Evolutionary conservation across 495 filamentous ascomycete species (phyloP).

Genomic region (Geoglossum glabrum): DNA sequence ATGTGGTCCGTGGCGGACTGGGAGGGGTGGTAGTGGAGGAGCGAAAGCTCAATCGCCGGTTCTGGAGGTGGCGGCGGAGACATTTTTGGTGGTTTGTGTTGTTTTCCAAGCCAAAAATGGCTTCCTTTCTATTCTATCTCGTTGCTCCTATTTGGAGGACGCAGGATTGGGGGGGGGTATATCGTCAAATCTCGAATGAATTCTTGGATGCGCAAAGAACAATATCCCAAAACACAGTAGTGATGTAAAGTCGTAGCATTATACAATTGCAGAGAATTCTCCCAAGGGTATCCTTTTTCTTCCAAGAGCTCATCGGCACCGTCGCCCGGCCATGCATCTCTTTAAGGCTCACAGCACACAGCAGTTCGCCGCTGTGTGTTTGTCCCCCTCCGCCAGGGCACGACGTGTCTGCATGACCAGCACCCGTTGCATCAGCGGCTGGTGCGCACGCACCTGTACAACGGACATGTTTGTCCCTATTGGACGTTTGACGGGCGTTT

Average conservation of each 20-base stretch:
- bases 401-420: constrained; percentile 1
- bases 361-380: not conserved
- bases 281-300: not conserved
- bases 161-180: too few species aligned
- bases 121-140: not conserved
- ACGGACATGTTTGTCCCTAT: not conserved
- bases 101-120: not conserved
- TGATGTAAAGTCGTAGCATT: not conserved
- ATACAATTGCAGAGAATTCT: not conserved
- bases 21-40: not conserved
- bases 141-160: too few species aligned
- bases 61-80: not conserved
- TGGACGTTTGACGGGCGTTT: not conserved
- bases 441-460: not conserved
- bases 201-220: not conserved
- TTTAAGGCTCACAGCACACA: not conserved
- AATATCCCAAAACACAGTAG: not conserved
- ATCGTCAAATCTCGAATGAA: not conserved
- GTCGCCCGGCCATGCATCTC: not conserved
- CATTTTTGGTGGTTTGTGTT: not conserved
- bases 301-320: not conserved
- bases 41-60: not conserved
- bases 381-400: not conserved
- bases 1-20: not conserved
- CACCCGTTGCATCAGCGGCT: not conserved